phyloP scores from a whole-genome alignment of 2,329 filamentous ascomycete species.

The Waltergamsia citrina region DNA sequence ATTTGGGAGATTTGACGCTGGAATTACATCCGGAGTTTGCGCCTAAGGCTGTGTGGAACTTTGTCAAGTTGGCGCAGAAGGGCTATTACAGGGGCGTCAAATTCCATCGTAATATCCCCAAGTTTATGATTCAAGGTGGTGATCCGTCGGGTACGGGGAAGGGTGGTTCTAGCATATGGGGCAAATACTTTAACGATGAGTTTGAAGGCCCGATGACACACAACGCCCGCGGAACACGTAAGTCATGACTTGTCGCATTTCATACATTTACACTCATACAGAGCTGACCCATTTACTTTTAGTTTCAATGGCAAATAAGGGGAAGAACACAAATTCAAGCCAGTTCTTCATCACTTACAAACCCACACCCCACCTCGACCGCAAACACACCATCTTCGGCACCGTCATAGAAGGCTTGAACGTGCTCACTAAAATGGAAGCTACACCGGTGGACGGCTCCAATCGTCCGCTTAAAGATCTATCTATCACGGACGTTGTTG shows the following conservation, averaged over 20 bases:
- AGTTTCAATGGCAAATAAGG: conserved; percentile 92
- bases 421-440: conserved; percentile 67
- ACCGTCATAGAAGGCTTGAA: conserved; percentile 69
- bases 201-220: conserved; percentile 86
- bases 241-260: conserved; percentile 9
- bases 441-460: conserved; percentile 62
- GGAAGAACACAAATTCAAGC: conserved; percentile 91
- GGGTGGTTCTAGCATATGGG: conserved; percentile 88
- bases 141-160: conserved; percentile 88
- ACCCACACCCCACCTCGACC: conserved; percentile 73
- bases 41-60: conserved; percentile 95
- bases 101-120: conserved; percentile 90
- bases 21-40: conserved; percentile 88
- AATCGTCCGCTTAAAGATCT: conserved; percentile 72
- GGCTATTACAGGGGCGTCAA: conserved; percentile 79
- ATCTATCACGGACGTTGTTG: conserved; percentile 68
- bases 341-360: conserved; percentile 95
- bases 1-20: conserved; percentile 73
- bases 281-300: neutral
- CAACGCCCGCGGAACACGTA: conserved; percentile 59
- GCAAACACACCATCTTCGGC: conserved; percentile 96
- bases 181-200: conserved; percentile 89
- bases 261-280: neutral
- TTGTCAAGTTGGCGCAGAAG: conserved; percentile 75
- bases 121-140: conserved; percentile 97